Evolutionary conservation across 2,329 filamentous ascomycete genomes (phyloP).

Genomic region (Colletotrichum sp.): DNA sequence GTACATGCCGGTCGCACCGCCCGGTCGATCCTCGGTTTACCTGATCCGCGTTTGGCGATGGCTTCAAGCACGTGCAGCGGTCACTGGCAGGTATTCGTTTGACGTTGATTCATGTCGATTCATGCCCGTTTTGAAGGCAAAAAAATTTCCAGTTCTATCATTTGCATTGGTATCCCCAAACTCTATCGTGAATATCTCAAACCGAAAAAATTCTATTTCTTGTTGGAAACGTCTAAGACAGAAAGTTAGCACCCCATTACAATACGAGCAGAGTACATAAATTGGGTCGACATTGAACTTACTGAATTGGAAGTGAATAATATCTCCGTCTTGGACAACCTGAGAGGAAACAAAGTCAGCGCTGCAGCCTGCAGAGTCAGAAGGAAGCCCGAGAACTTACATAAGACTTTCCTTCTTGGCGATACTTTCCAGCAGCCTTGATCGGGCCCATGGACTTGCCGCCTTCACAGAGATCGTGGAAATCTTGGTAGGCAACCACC

Average conservation of each 20-base stretch:
- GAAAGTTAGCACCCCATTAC: not conserved
- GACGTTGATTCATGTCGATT: not conserved
- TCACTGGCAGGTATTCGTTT: not conserved
- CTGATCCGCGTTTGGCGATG: not conserved
- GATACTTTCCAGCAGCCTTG: constrained; percentile 50
- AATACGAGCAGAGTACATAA: too few relatives aligned
- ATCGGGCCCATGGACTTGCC: constrained; percentile 49
- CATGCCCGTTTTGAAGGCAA: not conserved
- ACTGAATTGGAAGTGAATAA: constrained; percentile 51
- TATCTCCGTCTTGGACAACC: constrained; percentile 46
- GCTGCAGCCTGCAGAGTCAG: not conserved
- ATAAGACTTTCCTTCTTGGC: constrained; percentile 50
- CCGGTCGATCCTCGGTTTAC: not conserved
- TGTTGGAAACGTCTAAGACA: not conserved
- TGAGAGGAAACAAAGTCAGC: constrained; percentile 21
- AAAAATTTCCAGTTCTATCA: fast-evolving
- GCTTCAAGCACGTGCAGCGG: not conserved
- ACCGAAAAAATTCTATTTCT: not conserved
- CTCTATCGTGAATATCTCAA: not conserved
- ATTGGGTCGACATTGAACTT: too few relatives aligned
- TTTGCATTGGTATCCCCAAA: not conserved
- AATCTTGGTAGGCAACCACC: constrained; percentile 50
- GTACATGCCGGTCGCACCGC: not conserved
- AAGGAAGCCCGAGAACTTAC: constrained; percentile 25
- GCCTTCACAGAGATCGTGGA: constrained; percentile 47